Evolutionary conservation across 140 eudicot species (phyloP), one percentile per base, ranked within the genome.

Genomic region (Cichorium intybus): DNA sequence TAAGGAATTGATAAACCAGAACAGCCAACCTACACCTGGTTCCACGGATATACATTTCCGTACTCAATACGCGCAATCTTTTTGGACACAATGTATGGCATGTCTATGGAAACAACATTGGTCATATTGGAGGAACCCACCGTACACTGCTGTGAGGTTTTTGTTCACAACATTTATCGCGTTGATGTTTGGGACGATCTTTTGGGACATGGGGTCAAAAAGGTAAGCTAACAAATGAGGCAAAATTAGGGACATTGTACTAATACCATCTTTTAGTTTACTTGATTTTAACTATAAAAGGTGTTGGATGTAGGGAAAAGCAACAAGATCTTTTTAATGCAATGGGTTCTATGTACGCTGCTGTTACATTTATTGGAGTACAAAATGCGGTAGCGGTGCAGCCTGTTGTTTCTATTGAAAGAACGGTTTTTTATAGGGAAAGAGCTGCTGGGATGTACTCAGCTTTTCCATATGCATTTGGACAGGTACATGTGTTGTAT

Each of bases 111-210:
- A 91, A 79, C 96, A 80, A 45, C 77, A 88, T 29, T 82, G 84
- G 82, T 91, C 97, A 4, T 91, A 87, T 61, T 87, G 95, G 96
- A 73, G 97, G 41, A 87, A 91, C 59, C 84, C 97, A 7, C 78
- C 85, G 7, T 91, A 87, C 80, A 84, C 85, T 55, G 97, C 96
- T 12, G 85, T 87, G 74, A 85, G 97, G 75, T 70, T 91, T 27
- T 23, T 82, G 20, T 87, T 91, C 79, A 88, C 97, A 46, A 71
- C 81, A 16, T 74, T 82, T 56, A 84, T 91, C 12, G 97, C 85
- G 0, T 7, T 87, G 45, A 60, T 91, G 77, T 87, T 87, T 43
- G 97, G 97, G 22, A 67, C 95, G 26, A 87, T 91, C 28, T 91
- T 91, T 70, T 91, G 97, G 97, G 75, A 78, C 50, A 68, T 90